Evolutionary conservation across 768 basidiomycete genomes (phyloP), one percentile per base, ranked within the genome.

Genomic region (Calocybe gangraenosa): DNA sequence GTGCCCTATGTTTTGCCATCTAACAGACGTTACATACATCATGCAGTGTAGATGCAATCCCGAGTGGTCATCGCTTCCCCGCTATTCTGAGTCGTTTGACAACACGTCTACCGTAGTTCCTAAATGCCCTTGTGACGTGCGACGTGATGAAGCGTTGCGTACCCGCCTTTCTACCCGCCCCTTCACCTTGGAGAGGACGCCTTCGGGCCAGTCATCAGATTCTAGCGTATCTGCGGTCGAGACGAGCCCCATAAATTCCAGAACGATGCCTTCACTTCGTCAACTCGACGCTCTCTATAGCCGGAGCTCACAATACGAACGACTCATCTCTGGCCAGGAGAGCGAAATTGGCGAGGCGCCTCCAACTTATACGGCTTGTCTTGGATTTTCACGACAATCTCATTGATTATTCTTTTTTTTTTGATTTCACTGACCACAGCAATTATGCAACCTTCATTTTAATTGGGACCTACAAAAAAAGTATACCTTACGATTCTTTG

Each of bases 271-370:
- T 13, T 67, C 70, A 1, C 49, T 66, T 30, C 59, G 51, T 21
- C 54, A 56, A 18, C 46, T 59, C 13, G 66, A 73, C 37, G 65
- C 66, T 14, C 58, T 72, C n/a, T 54, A 70, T 31, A 61, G 63
- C n/a, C 69, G 70, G 18, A 77, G 66, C 46, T 53, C 63, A 33
- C 74, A 84, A 47, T 92, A 87, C 55, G 92, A 92, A 59, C 74
- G 84, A 19, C 74, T 96, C 15, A 74, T 96, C 31, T 78, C 86
- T 9, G 93, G 94, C 18, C 82, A 84, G 60, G 87, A 87, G 61
- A 86, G 76, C 37, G 84, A 87, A 56, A 70, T 72, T 13, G 93
- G 93, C 6, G 92, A 96, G 61, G 76, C 77, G 7, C 93, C 94
- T 0, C 94, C 94, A 3, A 69, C 79, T n/a, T 92, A 93, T 59